These are phyloP conservation scores for Polyporus arcularius DNA, from an alignment of 768 basidiomycete genomes.

Conservation along the genomic window DNA sequence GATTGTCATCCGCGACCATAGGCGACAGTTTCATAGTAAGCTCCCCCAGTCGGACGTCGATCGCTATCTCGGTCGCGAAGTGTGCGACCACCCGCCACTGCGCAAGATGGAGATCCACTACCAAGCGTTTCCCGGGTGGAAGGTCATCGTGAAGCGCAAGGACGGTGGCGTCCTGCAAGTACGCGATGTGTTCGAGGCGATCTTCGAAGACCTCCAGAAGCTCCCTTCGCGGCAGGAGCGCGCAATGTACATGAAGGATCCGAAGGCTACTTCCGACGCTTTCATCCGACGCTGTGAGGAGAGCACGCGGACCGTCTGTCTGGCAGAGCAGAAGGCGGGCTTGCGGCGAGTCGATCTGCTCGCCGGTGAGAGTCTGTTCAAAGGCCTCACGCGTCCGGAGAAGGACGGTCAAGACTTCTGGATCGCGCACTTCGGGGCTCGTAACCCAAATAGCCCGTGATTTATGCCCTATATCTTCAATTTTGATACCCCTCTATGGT, in stretches of 20 bases:
- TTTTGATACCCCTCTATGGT: constrained; percentile 15
- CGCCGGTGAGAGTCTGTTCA: constrained; percentile 24
- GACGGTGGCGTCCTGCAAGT: constrained; percentile 16
- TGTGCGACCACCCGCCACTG: constrained; percentile 5
- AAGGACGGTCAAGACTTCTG: constrained; percentile 10
- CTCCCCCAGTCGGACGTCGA: not conserved
- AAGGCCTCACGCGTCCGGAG: constrained; percentile 22
- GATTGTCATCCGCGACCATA: constrained; percentile 15
- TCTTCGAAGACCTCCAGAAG: constrained; percentile 19
- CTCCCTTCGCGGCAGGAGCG: constrained; percentile 13
- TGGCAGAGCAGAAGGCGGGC: constrained; percentile 15
- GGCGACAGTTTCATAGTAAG: constrained; percentile 2
- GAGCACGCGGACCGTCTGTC: constrained; percentile 7
- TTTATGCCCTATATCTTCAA: constrained; percentile 9
- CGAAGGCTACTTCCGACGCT: constrained; percentile 8
- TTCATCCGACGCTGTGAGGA: constrained; percentile 19
- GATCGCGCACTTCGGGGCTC: constrained; percentile 9
- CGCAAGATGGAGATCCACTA: constrained; percentile 20
- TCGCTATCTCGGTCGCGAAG: constrained; percentile 6
- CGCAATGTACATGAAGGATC: constrained; percentile 1
- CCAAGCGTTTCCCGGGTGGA: constrained; percentile 15
- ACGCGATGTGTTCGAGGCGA: constrained; percentile 22
- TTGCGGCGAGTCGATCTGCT: constrained; percentile 28
- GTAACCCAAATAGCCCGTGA: not conserved
- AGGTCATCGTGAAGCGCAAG: constrained; percentile 14